These are phyloP conservation scores for Sinapis alba DNA, from an alignment of 441 rosid species.

Conservation along the genomic window DNA sequence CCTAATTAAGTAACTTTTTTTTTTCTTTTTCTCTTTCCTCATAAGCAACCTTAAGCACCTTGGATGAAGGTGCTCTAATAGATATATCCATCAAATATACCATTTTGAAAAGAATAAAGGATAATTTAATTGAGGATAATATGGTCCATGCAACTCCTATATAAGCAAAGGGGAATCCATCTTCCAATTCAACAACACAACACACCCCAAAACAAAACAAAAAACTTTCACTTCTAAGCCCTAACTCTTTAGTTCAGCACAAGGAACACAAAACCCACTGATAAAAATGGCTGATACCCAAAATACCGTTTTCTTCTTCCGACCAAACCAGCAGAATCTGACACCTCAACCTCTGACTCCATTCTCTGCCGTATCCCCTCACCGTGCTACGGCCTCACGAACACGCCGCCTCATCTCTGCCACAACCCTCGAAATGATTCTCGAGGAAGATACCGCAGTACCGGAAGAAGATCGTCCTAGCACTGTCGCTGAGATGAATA, in stretches of 20 bases:
- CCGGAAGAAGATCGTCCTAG: neutral
- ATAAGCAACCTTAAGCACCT: too few species aligned
- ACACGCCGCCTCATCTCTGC: constrained; percentile 24
- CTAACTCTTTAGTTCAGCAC: neutral
- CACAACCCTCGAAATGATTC: constrained; percentile 34
- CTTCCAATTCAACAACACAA: constrained; percentile 10
- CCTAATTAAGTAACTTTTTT: too few species aligned
- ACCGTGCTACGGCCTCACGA: constrained; percentile 21
- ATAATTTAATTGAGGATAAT: constrained; percentile 4
- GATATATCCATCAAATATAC: neutral
- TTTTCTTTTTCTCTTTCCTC: too few species aligned
- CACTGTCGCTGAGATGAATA: neutral
- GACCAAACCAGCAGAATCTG: constrained; percentile 2
- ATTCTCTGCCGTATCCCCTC: constrained; percentile 18
- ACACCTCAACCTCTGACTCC: constrained; percentile 17
- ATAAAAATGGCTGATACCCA: constrained; percentile 8
- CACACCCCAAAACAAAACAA: neutral
- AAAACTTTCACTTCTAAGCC: neutral
- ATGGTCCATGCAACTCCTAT: constrained; percentile 17
- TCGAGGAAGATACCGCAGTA: constrained; percentile 25
- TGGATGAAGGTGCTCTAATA: too few species aligned
- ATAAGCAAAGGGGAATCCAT: constrained; percentile 6
- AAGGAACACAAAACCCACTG: neutral
- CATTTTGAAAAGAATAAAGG: neutral
- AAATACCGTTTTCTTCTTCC: constrained; percentile 10